Evolutionary conservation across 352 stramenopile species (phyloP).

Genomic region (Pythium grandisporangium): DNA sequence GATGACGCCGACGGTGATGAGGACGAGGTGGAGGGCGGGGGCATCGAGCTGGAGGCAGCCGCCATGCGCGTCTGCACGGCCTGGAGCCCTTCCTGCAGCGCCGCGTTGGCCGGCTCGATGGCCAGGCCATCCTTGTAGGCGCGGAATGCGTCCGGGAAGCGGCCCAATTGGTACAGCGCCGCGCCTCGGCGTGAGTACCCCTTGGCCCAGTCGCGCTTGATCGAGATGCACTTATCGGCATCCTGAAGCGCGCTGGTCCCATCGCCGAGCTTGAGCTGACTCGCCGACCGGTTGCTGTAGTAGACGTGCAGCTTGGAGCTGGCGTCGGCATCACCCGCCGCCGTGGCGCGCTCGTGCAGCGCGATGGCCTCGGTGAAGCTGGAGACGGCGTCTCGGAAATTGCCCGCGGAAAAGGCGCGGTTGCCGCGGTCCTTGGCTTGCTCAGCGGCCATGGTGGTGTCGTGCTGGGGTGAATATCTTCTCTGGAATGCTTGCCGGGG

Average conservation of each 20-base stretch:
- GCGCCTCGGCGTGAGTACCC: constrained; percentile 82
- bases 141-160: constrained; percentile 60
- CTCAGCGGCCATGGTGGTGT: constrained; percentile 54
- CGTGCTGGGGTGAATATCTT: too few species aligned
- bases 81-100: constrained; percentile 60
- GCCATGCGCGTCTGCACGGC: constrained; percentile 43
- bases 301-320: constrained; percentile 35
- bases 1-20: too few species aligned
- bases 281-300: constrained; percentile 80
- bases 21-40: constrained; percentile 5
- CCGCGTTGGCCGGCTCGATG: constrained; percentile 48
- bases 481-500: too few species aligned
- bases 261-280: constrained; percentile 74
- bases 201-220: constrained; percentile 78
- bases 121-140: constrained; percentile 74
- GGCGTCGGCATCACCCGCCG: constrained; percentile 14
- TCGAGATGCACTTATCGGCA: constrained; percentile 66
- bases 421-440: constrained; percentile 87
- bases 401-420: constrained; percentile 55
- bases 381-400: constrained; percentile 56
- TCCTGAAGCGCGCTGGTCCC: constrained; percentile 57
- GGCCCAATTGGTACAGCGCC: constrained; percentile 53
- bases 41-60: constrained; percentile 6
- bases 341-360: constrained; percentile 25
- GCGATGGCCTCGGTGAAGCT: constrained; percentile 76